Percentiles rank a stretch among this genome's conserved stretches.
Evolutionary conservation across 306 rosid genomes (phyloP).

Genomic region (Cicer pinnatifidum): DNA sequence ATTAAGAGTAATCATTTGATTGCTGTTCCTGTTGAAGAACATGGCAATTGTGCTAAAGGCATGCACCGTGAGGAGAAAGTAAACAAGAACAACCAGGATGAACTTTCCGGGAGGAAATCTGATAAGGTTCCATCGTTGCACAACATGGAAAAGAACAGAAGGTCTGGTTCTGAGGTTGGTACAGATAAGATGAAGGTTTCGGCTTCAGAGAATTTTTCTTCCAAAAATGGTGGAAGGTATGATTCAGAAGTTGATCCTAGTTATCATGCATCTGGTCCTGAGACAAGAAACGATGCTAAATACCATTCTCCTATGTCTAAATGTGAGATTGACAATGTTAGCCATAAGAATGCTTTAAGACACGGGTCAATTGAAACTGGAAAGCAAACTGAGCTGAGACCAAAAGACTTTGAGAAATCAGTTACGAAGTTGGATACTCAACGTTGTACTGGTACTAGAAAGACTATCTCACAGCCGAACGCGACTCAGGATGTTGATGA

Average conservation of each 20-base stretch:
- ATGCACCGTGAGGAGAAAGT: slow-evolving; percentile 45
- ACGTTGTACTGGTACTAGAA: slow-evolving; percentile 44
- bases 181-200: slow-evolving; percentile 50
- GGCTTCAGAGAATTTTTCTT: slow-evolving; percentile 52
- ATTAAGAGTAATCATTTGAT: slow-evolving; percentile 46
- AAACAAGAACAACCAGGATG: slow-evolving; percentile 46
- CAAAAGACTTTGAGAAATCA: slow-evolving; percentile 51
- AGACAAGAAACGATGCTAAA: slow-evolving; percentile 46
- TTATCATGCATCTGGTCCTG: slow-evolving; percentile 45
- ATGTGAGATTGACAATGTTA: slow-evolving; percentile 43
- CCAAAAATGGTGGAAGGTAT: slow-evolving; percentile 49
- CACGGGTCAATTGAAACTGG: slow-evolving; percentile 52
- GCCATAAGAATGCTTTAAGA: slow-evolving; percentile 43
- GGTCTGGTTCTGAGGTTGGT: slow-evolving; percentile 49
- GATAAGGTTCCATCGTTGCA: slow-evolving; percentile 47
- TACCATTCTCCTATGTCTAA: slow-evolving; percentile 45
- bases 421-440: slow-evolving; percentile 48
- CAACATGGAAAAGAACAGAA: slow-evolving; percentile 50
- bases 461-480: slow-evolving; percentile 44
- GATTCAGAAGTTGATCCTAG: slow-evolving; percentile 50
- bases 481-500: slow-evolving; percentile 53
- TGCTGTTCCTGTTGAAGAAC: slow-evolving; percentile 44
- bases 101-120: slow-evolving; percentile 48
- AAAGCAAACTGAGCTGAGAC: slow-evolving; percentile 48
- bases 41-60: slow-evolving; percentile 44